Conservation (phyloP, 2,329 filamentous ascomycete genomes). For the Niveomyces coronatus region DNA sequence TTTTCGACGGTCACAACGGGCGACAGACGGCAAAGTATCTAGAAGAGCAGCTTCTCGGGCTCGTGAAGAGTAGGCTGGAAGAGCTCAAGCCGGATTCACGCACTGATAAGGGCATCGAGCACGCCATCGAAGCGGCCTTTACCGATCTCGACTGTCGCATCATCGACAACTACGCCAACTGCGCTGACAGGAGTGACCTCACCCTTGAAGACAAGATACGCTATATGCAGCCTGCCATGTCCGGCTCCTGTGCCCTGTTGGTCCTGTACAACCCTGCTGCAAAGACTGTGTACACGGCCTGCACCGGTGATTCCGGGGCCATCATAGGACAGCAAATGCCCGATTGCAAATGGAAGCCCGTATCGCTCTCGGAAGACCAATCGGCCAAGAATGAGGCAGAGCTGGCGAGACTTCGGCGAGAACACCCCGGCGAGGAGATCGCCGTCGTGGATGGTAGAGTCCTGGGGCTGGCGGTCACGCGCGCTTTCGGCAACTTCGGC, state of each 20-base stretch:
- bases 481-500: conserved; percentile 51
- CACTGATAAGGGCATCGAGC: background rate
- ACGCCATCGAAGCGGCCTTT: conserved; percentile 1
- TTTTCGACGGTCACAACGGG: conserved; percentile 26
- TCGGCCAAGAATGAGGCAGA: conserved; percentile 47
- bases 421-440: conserved; percentile 48
- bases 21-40: conserved; percentile 24
- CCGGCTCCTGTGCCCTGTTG: conserved; percentile 48
- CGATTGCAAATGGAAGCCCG: conserved; percentile 33
- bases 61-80: conserved; percentile 15
- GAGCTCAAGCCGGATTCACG: background rate
- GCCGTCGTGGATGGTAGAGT: conserved; percentile 41
- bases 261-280: conserved; percentile 43
- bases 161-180: conserved; percentile 23
- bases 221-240: conserved; percentile 16
- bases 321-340: conserved; percentile 38
- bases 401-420: conserved; percentile 34
- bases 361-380: conserved; percentile 48
- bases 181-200: conserved; percentile 14
- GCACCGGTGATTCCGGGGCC: conserved; percentile 51
- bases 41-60: conserved; percentile 20
- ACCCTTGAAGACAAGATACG: conserved; percentile 5
- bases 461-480: conserved; percentile 44
- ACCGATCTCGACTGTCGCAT: conserved; percentile 42
- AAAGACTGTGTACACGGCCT: conserved; percentile 45